A percentile compares a stretch with the other conserved stretches of the same genome.
These are phyloP conservation scores for Leccinellum luteum DNA, from an alignment of 768 basidiomycete genomes.

Conservation along the genomic window DNA sequence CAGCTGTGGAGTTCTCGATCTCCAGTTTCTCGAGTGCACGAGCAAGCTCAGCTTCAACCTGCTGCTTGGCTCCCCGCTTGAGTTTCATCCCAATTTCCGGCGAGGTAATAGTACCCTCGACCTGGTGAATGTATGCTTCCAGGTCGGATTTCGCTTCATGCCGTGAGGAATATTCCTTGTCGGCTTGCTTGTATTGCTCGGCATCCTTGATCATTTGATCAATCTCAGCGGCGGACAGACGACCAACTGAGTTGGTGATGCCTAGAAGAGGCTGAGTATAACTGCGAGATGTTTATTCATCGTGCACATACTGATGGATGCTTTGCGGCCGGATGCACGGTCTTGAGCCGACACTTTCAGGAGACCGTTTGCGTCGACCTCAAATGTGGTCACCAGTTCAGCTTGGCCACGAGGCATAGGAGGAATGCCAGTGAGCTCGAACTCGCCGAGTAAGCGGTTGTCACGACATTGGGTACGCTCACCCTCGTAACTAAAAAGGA, in stretches of 20 bases:
- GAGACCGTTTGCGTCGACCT: slow-evolving; percentile 99
- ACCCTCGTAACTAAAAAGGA: slow-evolving; percentile 78
- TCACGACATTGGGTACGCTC: slow-evolving; percentile 99
- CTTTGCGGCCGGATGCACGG: slow-evolving; percentile 98
- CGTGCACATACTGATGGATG: slow-evolving; percentile 79
- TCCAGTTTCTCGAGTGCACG: slow-evolving; percentile 98
- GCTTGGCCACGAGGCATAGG: slow-evolving; percentile 99
- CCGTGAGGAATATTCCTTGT: slow-evolving; percentile 97
- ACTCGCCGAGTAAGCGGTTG: slow-evolving; percentile 98
- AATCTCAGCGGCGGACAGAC: slow-evolving; percentile 95
- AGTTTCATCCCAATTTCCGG: slow-evolving; percentile 98
- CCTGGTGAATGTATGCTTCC: slow-evolving; percentile 96
- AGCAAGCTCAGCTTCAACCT: slow-evolving; percentile 97
- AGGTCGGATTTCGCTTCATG: slow-evolving; percentile 99
- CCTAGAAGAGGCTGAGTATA: slow-evolving; percentile 40
- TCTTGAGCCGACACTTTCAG: slow-evolving; percentile 98
- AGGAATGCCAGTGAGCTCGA: slow-evolving; percentile 98
- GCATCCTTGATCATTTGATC: slow-evolving; percentile 99
- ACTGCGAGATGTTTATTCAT: not conserved
- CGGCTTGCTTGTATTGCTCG: slow-evolving; percentile 93
- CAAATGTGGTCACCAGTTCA: slow-evolving; percentile 98
- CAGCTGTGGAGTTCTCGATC: slow-evolving; percentile 90
- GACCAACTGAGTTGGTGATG: slow-evolving; percentile 99
- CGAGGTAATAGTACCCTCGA: slow-evolving; percentile 93
- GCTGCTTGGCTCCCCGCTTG: slow-evolving; percentile 92